Evolutionary conservation across 352 stramenopile genomes (phyloP).

Genomic region (Aphanomyces astaci): DNA sequence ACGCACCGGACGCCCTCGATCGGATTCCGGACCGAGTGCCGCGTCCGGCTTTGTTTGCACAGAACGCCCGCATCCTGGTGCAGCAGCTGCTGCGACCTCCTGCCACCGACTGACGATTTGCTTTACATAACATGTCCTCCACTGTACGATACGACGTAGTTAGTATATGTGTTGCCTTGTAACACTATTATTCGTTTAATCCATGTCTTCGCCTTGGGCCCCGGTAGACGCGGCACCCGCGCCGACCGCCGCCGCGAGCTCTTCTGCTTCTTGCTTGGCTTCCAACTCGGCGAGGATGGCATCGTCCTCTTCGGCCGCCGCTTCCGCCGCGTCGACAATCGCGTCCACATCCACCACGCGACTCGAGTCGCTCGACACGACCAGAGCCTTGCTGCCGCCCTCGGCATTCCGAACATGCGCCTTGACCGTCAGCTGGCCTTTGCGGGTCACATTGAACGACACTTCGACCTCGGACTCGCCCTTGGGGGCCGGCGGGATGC

Average conservation of each 20-base stretch:
- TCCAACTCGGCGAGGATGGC: constrained; percentile 67
- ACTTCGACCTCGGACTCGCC: constrained; percentile 90
- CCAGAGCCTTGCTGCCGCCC: constrained; percentile 62
- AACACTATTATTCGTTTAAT: constrained; percentile 15
- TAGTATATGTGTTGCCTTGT: neutral
- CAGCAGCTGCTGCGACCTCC: no score
- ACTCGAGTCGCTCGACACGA: constrained; percentile 63
- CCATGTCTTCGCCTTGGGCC: constrained; percentile 17
- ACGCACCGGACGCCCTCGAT: neutral
- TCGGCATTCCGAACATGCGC: constrained; percentile 52
- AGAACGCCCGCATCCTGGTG: neutral
- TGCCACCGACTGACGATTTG: no score
- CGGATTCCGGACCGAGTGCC: neutral
- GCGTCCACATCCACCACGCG: constrained; percentile 59
- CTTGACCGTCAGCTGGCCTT: constrained; percentile 92
- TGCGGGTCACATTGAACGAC: constrained; percentile 87
- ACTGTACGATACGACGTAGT: no score
- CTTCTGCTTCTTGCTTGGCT: constrained; percentile 45
- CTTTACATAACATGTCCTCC: no score
- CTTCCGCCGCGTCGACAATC: constrained; percentile 80
- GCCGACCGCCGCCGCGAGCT: constrained; percentile 21
- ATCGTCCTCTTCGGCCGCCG: constrained; percentile 75
- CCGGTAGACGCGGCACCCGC: neutral
- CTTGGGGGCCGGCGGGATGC: constrained; percentile 83
- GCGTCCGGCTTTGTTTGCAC: neutral